phyloP scores from a whole-genome alignment of 1,284 basidiomycete species.

The Trichosporon asahii region DNA sequence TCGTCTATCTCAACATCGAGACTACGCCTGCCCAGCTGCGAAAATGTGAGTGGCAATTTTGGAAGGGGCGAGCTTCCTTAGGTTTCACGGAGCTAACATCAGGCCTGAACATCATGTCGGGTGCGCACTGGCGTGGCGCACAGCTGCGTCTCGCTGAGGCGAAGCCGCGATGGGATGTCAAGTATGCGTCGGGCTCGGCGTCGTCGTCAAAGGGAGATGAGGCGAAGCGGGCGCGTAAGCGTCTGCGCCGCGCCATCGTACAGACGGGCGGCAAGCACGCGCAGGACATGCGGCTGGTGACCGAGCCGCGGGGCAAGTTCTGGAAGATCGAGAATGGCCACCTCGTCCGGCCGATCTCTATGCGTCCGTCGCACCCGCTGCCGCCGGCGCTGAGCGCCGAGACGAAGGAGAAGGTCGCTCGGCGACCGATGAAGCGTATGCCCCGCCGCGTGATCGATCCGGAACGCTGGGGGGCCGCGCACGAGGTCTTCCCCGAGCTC shows the following conservation, averaged over 20 bases:
- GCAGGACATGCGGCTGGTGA: constrained; percentile 45
- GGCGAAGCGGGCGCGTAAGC: constrained; percentile 12
- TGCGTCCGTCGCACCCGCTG: constrained; percentile 42
- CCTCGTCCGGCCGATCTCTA: constrained; percentile 40
- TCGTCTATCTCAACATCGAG: constrained; percentile 46
- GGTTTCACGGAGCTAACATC: not conserved
- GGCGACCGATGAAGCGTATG: constrained; percentile 23
- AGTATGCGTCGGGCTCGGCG: constrained; percentile 21
- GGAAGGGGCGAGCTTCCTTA: not conserved
- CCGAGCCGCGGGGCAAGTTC: constrained; percentile 31
- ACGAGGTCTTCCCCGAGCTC: constrained; percentile 20
- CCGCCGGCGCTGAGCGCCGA: not conserved
- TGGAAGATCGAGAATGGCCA: constrained; percentile 36
- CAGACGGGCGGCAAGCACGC: constrained; percentile 41
- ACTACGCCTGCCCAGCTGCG: constrained; percentile 44
- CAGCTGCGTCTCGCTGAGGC: constrained; percentile 47
- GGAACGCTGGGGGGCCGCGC: constrained; percentile 24
- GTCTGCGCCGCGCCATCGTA: constrained; percentile 11
- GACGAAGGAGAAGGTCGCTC: not conserved
- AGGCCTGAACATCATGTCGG: constrained; percentile 51
- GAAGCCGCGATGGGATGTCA: constrained; percentile 34
- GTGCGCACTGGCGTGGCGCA: constrained; percentile 49
- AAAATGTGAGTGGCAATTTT: constrained; percentile 37
- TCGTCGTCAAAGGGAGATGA: constrained; percentile 18
- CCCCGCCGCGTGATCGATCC: constrained; percentile 40